Evolutionary conservation across 768 basidiomycete genomes (phyloP).

Genomic region (Suillus clintonianus): DNA sequence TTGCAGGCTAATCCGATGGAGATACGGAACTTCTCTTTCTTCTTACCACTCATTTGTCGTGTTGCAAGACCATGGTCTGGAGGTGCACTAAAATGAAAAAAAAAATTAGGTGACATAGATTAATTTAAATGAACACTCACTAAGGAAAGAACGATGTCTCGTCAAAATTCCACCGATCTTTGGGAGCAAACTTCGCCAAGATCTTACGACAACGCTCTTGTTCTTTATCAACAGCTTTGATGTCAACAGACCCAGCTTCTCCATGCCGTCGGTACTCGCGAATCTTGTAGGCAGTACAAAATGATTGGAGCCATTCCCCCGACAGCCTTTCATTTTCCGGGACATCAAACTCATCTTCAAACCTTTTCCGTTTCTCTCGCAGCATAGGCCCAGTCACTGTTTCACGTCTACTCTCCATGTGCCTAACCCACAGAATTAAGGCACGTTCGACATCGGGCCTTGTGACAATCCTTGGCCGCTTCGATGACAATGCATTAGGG

Average conservation of each 20-base stretch:
- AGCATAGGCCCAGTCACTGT: constrained; percentile 6
- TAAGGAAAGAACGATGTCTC: constrained; percentile 12
- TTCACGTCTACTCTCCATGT: constrained; percentile 5
- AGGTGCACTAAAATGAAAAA: background rate
- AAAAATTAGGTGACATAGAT: background rate
- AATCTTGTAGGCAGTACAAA: constrained; percentile 7
- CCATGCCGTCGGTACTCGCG: constrained; percentile 2
- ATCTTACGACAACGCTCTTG: constrained; percentile 15
- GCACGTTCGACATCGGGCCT: constrained; percentile 36
- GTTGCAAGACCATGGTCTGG: constrained; percentile 22
- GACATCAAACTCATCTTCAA: constrained; percentile 5
- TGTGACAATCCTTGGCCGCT: constrained; percentile 33
- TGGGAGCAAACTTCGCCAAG: constrained; percentile 17
- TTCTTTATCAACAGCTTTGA: background rate
- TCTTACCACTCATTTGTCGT: constrained; percentile 19
- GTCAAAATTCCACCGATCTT: constrained; percentile 21
- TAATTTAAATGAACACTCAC: constrained; percentile 4
- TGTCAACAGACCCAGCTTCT: constrained; percentile 4
- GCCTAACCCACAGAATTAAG: constrained; percentile 32
- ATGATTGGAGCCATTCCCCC: constrained; percentile 9
- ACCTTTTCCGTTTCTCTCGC: constrained; percentile 2
- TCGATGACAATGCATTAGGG: constrained; percentile 30
- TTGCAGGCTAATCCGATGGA: constrained; percentile 12
- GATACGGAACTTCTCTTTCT: constrained; percentile 17
- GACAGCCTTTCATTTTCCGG: constrained; percentile 3